Evolutionary conservation across 2,329 filamentous ascomycete species (phyloP), one percentile per base, ranked within the genome.

Genomic region (Colletotrichum kahawae): DNA sequence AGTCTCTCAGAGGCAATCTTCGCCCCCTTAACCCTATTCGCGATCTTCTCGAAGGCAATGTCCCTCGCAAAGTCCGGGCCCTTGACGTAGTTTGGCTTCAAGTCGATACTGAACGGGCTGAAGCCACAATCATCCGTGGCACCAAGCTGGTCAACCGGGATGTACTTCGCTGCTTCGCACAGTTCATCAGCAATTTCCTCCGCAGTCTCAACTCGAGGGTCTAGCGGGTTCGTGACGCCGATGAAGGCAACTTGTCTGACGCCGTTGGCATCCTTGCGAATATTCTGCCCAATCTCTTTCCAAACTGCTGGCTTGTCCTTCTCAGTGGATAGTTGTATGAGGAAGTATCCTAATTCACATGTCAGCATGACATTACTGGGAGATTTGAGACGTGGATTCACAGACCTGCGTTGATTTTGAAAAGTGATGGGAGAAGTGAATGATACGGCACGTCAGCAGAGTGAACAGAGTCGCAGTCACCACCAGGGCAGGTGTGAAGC

Each of bases 131-230:
- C 51, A 56, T 56, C 51, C 2, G 51, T 56, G 4, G 21, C 51
- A 16, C 51, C 51, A 16, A 56, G 51, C 24, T 56, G 51, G 2
- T 27, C 51, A 18, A 56, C 14, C 4, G 51, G 51, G 21, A 56
- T 56, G 51, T 56, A 27, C 51, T 56, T 56, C 8, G 51, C 51
- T 27, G 51, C 51, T 56, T 56, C 21, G 7, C 51, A 56, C 51
- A 56, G 7, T 1, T 27, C 51, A 27, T 56, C 14, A 1, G 51
- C 51, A 56, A 56, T 27, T 5, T 27, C 51, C 14, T 56, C 51
- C 21, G 51, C 21, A 10, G n/a, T 56, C 51, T 56, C 51, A 27
- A 56, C 51, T 27, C 21, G n/a, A 24, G 51, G 51, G 51, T 56
- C 21, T 8, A 56, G 51, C 12, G 51, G 21, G 51, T 56, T 56